Percentiles rank a stretch among this genome's conserved stretches.
Evolutionary conservation across 805 yeast species (phyloP).

Genomic region (Candida gorgasii): DNA sequence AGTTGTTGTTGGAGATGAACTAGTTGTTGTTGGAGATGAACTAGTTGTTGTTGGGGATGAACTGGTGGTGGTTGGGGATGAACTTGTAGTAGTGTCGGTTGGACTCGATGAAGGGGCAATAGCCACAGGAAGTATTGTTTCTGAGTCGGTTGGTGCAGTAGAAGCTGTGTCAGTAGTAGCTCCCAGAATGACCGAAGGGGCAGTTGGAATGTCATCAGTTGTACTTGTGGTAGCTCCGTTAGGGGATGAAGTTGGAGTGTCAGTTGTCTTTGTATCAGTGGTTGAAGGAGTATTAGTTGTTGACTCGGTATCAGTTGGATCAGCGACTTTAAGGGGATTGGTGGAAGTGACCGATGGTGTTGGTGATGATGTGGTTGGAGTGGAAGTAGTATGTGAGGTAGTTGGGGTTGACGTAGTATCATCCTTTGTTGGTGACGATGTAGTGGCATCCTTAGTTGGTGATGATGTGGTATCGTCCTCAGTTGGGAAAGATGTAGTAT

Average conservation of each 20-base stretch:
- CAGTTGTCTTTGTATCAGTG: slow-evolving; percentile 1
- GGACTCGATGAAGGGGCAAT: slow-evolving; percentile 1
- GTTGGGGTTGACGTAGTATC: neutral
- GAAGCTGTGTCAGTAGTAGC: neutral
- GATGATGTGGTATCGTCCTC: neutral
- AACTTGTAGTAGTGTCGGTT: neutral
- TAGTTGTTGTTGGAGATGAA: slow-evolving; percentile 1
- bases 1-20: no score
- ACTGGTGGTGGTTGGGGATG: neutral
- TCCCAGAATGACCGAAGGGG: slow-evolving; percentile 1
- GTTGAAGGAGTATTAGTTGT: neutral
- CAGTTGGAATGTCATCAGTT: neutral
- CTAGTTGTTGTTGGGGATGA: no score
- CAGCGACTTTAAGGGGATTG: slow-evolving; percentile 2
- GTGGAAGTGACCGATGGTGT: neutral
- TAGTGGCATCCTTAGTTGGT: neutral
- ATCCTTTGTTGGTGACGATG: slow-evolving; percentile 1
- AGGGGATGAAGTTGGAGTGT: slow-evolving; percentile 5
- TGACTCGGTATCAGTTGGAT: no score
- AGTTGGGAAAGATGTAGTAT: neutral
- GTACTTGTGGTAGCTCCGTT: neutral
- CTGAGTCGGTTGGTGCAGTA: neutral
- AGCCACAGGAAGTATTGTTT: no score
- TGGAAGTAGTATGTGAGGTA: neutral
- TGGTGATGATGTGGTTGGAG: neutral